Evolutionary conservation across 495 filamentous ascomycete species (phyloP).

Genomic region (Penicillium maclennaniae): DNA sequence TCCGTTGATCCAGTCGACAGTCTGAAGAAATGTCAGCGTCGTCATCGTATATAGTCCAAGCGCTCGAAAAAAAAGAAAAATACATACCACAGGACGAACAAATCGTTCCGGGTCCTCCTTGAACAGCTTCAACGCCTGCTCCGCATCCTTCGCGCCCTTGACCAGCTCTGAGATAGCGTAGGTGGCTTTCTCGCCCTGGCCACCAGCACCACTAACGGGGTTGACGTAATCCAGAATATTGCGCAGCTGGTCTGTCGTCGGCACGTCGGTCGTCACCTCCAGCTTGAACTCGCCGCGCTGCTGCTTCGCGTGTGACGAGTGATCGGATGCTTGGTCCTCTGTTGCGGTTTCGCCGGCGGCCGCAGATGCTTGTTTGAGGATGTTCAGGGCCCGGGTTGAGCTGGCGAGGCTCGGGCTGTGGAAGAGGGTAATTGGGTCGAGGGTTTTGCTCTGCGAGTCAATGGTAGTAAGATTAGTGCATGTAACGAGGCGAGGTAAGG

Average conservation of each 20-base stretch:
- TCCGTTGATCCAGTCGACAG: constrained; percentile 93
- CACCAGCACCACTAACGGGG: constrained; percentile 37
- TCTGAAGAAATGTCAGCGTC: constrained; percentile 40
- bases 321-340: constrained; percentile 62
- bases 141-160: constrained; percentile 62
- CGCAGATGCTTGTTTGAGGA: constrained; percentile 73
- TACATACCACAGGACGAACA: constrained; percentile 65
- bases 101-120: constrained; percentile 57
- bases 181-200: constrained; percentile 20
- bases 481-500: background rate
- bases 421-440: constrained; percentile 95
- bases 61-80: constrained; percentile 5
- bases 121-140: constrained; percentile 75
- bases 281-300: constrained; percentile 73
- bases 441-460: constrained; percentile 62
- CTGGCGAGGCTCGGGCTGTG: constrained; percentile 66
- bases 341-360: constrained; percentile 55
- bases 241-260: constrained; percentile 78
- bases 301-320: constrained; percentile 50
- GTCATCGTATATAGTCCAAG: background rate
- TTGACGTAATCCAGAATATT: constrained; percentile 87
- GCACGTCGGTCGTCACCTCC: constrained; percentile 74
- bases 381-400: constrained; percentile 62
- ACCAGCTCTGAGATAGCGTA: constrained; percentile 53
- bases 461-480: constrained; percentile 1